These are phyloP conservation scores for Trametes meyenii DNA, from an alignment of 768 basidiomycete species.

Conservation along the genomic window DNA sequence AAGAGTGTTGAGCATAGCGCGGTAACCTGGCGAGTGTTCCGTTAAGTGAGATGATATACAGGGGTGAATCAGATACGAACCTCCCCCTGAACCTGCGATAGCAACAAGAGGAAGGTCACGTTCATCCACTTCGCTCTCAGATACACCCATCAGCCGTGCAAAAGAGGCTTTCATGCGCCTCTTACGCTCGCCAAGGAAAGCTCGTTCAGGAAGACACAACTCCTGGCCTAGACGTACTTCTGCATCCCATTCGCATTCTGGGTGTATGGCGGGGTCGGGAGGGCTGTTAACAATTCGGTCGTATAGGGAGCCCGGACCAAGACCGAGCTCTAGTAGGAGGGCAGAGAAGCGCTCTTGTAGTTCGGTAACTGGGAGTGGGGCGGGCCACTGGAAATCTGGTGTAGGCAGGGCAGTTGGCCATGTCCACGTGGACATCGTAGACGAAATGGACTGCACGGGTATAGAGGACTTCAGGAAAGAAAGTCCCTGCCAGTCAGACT, in stretches of 20 bases:
- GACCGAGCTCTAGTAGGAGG: slow-evolving; percentile 28
- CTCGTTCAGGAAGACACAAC: slow-evolving; percentile 29
- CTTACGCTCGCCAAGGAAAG: slow-evolving; percentile 27
- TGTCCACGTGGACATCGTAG: slow-evolving; percentile 25
- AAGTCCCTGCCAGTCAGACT: slow-evolving; percentile 27
- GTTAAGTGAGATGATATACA: background rate
- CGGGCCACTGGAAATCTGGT: slow-evolving; percentile 26
- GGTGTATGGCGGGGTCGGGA: slow-evolving; percentile 25
- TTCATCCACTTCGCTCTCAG: slow-evolving; percentile 28
- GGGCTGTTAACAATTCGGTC: slow-evolving; percentile 28
- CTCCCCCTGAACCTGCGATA: slow-evolving; percentile 33
- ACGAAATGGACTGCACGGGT: slow-evolving; percentile 22
- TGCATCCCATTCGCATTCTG: slow-evolving; percentile 33
- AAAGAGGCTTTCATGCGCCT: slow-evolving; percentile 25
- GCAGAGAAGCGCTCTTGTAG: slow-evolving; percentile 28
- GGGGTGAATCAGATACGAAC: slow-evolving; percentile 6
- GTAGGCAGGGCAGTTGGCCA: slow-evolving; percentile 23
- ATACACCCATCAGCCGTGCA: slow-evolving; percentile 28
- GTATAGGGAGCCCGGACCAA: slow-evolving; percentile 31
- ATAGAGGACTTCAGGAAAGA: slow-evolving; percentile 21
- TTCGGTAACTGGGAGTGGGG: slow-evolving; percentile 20
- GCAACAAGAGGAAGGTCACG: slow-evolving; percentile 32
- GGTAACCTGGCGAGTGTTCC: slow-evolving; percentile 21
- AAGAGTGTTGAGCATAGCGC: slow-evolving; percentile 32
- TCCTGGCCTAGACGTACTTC: slow-evolving; percentile 32